Evolutionary conservation across 768 basidiomycete genomes (phyloP).

Genomic region (Boletus tomentosulus): DNA sequence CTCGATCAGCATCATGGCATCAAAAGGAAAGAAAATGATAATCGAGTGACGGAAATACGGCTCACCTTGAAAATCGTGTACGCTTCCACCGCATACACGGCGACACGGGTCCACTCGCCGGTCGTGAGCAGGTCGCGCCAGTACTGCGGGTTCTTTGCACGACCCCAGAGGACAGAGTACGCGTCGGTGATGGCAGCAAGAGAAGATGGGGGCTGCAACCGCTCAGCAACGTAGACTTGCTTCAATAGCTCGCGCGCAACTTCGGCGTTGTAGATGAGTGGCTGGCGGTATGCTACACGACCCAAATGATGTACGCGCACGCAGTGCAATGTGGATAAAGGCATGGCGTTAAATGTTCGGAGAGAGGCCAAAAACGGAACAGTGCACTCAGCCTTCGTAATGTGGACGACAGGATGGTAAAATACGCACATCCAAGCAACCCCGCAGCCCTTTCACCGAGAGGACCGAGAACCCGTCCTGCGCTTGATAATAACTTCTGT

Average conservation of each 20-base stretch:
- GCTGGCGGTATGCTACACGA: constrained; percentile 64
- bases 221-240: constrained; percentile 69
- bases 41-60: not conserved
- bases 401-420: not conserved
- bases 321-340: too few species aligned
- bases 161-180: constrained; percentile 63
- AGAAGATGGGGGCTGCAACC: constrained; percentile 56
- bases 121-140: constrained; percentile 56
- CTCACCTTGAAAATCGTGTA: constrained; percentile 86
- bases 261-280: constrained; percentile 72
- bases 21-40: not conserved
- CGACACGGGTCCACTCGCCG: constrained; percentile 66
- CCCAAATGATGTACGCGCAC: not conserved
- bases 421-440: constrained; percentile 50
- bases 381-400: constrained; percentile 1
- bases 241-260: constrained; percentile 74
- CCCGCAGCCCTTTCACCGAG: constrained; percentile 52
- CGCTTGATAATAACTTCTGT: constrained; percentile 51
- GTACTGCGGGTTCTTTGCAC: constrained; percentile 53
- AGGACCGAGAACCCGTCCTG: constrained; percentile 46
- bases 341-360: not conserved
- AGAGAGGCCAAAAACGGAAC: not conserved
- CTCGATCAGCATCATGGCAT: constrained; percentile 1
- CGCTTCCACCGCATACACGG: constrained; percentile 78
- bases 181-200: constrained; percentile 49